Evolutionary conservation across 768 basidiomycete species (phyloP), one percentile per base, ranked within the genome.

Genomic region (Mycena galericulata): DNA sequence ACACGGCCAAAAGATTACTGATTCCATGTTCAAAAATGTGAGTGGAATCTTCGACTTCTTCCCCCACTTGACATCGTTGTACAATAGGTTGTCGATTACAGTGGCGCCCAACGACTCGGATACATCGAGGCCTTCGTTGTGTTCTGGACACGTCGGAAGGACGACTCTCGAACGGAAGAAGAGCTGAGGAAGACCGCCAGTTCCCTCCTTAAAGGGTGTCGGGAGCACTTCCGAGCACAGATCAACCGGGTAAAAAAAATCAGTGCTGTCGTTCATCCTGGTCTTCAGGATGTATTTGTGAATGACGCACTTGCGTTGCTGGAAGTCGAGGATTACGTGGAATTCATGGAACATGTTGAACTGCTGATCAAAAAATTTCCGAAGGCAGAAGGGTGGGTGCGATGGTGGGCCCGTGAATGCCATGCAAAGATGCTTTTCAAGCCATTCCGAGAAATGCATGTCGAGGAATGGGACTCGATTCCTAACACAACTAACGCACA

Each of bases 1-100:
- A 6, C 50, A 61, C 9, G 51, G 54, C 0, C 57, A 75, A 4
- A 27, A 41, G 29, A 11, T 78, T 20, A 40, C 36, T 0, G 65
- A 67, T 32, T 8, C 12, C 1, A 29, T 26, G 1, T 61, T 67
- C 32, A 40, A 40, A 24, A 55, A 55, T 54, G 65, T 67, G 36
- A 20, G 59, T 59, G 11, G 1, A 17, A 10, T 40, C 15, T 30
- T 66, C 7, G 15, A 30, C 32, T 51, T 18, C 30, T 32, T 7
- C 30, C n/a, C 27, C 10, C n/a, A n/a, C 4, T 58, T 15, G 27
- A 27, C 29, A 6, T 47, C 36, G 5, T 43, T 20, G 12, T 26
- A 40, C 17, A 18, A 36, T 36, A 82, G 80, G 69, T 81, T 2
- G 73, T 82, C 53, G 79, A 81, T 63, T 80, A 79, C 56, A 80